Evolutionary conservation across 2,329 filamentous ascomycete species (phyloP).

Genomic region (Diaporthe ampelina): DNA sequence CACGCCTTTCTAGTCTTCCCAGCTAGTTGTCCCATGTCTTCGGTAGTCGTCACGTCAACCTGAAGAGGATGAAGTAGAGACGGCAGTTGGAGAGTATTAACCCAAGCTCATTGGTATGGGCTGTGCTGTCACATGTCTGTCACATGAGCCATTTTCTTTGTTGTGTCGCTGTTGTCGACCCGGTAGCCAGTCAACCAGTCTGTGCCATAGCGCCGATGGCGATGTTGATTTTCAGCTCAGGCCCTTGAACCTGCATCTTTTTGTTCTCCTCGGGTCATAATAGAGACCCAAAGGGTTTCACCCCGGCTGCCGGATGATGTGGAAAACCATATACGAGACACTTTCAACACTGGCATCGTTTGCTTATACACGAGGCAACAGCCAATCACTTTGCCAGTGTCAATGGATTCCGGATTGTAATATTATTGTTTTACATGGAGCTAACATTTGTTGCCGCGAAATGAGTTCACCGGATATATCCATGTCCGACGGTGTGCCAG

Average conservation of each 20-base stretch:
- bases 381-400: neutral
- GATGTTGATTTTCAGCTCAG: neutral
- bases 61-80: neutral
- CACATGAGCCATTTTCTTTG: slow-evolving; percentile 4
- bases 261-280: neutral
- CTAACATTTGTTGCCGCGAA: rapidly evolving
- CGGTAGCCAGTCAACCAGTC: neutral
- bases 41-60: neutral
- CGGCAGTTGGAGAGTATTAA: too few relatives aligned
- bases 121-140: neutral
- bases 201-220: neutral
- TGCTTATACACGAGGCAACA: neutral
- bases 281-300: too few relatives aligned
- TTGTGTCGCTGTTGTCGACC: neutral
- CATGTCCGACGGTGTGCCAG: rapidly evolving
- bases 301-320: neutral
- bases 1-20: too few relatives aligned
- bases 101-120: too few relatives aligned
- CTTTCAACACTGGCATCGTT: neutral
- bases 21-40: too few relatives aligned
- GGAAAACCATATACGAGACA: too few relatives aligned
- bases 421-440: neutral
- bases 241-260: too few relatives aligned
- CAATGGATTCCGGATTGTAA: neutral
- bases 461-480: neutral